Percentiles rank a stretch among this genome's conserved stretches.
phyloP scores from a whole-genome alignment of 2,329 filamentous ascomycete genomes.

The Amesomyces nigricolor region DNA sequence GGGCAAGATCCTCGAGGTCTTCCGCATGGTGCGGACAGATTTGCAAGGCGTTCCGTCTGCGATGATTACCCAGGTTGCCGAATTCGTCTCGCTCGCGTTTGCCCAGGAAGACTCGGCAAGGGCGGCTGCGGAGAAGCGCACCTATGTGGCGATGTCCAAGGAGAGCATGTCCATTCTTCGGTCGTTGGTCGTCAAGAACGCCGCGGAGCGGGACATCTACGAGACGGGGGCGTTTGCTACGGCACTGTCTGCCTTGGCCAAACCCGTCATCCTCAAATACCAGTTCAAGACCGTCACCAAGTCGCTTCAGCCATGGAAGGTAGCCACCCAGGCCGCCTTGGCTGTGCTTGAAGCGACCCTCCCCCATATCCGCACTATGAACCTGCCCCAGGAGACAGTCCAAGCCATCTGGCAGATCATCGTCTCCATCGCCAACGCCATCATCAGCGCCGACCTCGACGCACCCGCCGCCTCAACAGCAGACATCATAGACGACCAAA shows the following conservation, averaged over 20 bases:
- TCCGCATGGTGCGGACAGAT: constrained; percentile 64
- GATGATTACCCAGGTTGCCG: constrained; percentile 63
- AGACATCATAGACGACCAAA: constrained; percentile 62
- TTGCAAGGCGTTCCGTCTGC: constrained; percentile 58
- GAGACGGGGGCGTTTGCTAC: constrained; percentile 58
- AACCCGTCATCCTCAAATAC: constrained; percentile 75
- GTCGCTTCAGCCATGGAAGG: constrained; percentile 68
- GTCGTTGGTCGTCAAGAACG: constrained; percentile 53
- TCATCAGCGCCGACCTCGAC: constrained; percentile 59
- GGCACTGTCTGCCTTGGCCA: constrained; percentile 61
- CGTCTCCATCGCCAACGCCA: constrained; percentile 60
- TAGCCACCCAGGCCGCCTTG: constrained; percentile 66
- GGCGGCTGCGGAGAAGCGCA: constrained; percentile 52
- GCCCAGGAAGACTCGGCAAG: constrained; percentile 33
- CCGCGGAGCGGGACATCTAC: constrained; percentile 62
- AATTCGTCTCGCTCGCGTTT: constrained; percentile 68
- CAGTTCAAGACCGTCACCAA: constrained; percentile 67
- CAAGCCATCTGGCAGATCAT: constrained; percentile 66
- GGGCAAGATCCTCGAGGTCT: constrained; percentile 58
- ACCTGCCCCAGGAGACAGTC: constrained; percentile 40
- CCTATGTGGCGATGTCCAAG: constrained; percentile 86
- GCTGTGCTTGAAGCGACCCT: constrained; percentile 63
- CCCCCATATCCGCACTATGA: constrained; percentile 49
- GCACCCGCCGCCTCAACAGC: constrained; percentile 37
- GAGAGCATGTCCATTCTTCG: constrained; percentile 68